phyloP scores from a whole-genome alignment of 2,329 filamentous ascomycete species.

The Tolypocladium album region DNA sequence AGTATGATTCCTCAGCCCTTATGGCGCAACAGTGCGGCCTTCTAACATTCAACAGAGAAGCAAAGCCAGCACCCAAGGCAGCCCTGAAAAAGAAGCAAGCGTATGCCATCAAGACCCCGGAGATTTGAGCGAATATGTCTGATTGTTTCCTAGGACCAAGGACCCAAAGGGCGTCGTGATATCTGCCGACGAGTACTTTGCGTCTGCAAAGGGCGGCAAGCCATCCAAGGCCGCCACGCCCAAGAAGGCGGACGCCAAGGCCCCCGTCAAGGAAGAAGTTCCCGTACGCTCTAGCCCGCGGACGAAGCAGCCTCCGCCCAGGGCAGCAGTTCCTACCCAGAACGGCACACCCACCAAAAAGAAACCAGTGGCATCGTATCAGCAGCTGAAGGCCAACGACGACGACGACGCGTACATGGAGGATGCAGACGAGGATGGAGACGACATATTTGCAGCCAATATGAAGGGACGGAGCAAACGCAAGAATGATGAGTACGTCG shows the following conservation, averaged over 20 bases:
- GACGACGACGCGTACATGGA: slow-evolving; percentile 51
- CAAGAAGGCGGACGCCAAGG: slow-evolving; percentile 28
- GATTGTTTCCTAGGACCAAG: slow-evolving; percentile 18
- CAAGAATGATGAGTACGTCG: slow-evolving; percentile 64
- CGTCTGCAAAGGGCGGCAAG: slow-evolving; percentile 32
- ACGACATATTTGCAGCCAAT: slow-evolving; percentile 76
- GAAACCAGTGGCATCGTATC: slow-evolving; percentile 27
- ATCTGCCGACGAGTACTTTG: slow-evolving; percentile 48
- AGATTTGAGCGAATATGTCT: not conserved
- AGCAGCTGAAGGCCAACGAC: slow-evolving; percentile 31
- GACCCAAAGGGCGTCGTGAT: slow-evolving; percentile 38
- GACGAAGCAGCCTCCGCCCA: slow-evolving; percentile 26
- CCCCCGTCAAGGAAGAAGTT: slow-evolving; percentile 26
- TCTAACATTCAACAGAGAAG: slow-evolving; percentile 20
- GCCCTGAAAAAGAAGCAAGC: slow-evolving; percentile 43
- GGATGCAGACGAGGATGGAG: slow-evolving; percentile 58
- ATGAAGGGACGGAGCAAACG: slow-evolving; percentile 54
- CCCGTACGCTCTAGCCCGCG: slow-evolving; percentile 44
- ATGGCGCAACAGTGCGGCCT: not conserved
- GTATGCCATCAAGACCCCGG: slow-evolving; percentile 21
- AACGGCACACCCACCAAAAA: slow-evolving; percentile 27
- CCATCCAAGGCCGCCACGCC: slow-evolving; percentile 22
- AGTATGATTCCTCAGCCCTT: not conserved
- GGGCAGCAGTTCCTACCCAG: slow-evolving; percentile 14
- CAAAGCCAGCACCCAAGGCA: slow-evolving; percentile 42